Evolutionary conservation across 495 filamentous ascomycete genomes (phyloP).

Genomic region (Penicillium odoratum): DNA sequence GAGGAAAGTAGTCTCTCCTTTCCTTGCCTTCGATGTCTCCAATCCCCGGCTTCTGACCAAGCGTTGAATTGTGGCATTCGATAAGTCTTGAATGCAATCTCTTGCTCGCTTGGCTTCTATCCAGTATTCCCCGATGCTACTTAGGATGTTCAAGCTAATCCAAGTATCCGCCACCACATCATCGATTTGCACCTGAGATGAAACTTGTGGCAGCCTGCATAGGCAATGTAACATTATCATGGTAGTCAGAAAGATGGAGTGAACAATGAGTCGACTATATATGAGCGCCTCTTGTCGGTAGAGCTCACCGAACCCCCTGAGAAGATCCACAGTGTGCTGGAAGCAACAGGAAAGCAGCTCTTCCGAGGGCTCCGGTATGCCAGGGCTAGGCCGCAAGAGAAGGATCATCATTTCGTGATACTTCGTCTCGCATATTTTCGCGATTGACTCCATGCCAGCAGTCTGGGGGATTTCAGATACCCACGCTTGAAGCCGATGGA

Average conservation of each 20-base stretch:
- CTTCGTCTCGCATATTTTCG: slow-evolving; percentile 33
- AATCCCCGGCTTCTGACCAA: slow-evolving; percentile 32
- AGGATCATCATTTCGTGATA: slow-evolving; percentile 49
- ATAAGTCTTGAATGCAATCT: slow-evolving; percentile 45
- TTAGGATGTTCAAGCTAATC: slow-evolving; percentile 42
- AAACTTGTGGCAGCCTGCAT: slow-evolving; percentile 36
- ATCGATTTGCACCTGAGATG: slow-evolving; percentile 37
- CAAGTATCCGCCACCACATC: slow-evolving; percentile 39
- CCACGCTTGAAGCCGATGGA: slow-evolving; percentile 36
- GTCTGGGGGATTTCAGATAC: slow-evolving; percentile 26
- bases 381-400: slow-evolving; percentile 43
- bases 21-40: slow-evolving; percentile 4
- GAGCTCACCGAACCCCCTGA: slow-evolving; percentile 36
- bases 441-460: slow-evolving; percentile 19
- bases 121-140: slow-evolving; percentile 50
- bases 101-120: slow-evolving; percentile 42
- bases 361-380: slow-evolving; percentile 41
- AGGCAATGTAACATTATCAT: slow-evolving; percentile 46
- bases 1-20: not conserved
- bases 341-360: slow-evolving; percentile 35
- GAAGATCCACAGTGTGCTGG: slow-evolving; percentile 35
- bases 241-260: slow-evolving; percentile 42
- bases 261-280: slow-evolving; percentile 43
- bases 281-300: slow-evolving; percentile 36
- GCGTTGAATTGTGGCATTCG: slow-evolving; percentile 37